Conservation (phyloP, 139 green algal genomes). For the Desmodesmus armatus region DNA sequence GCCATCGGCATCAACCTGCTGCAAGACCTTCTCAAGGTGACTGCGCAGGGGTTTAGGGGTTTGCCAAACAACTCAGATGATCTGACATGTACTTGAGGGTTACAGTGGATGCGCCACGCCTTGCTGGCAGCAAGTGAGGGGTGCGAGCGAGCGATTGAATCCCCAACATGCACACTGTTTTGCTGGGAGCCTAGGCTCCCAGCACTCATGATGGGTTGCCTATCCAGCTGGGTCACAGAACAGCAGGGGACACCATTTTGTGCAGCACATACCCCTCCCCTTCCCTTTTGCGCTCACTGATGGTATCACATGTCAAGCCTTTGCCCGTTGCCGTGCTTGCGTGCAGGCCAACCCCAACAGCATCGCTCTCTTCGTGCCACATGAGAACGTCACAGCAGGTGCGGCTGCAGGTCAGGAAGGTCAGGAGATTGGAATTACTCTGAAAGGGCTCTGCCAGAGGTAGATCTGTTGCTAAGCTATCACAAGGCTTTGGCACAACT, state of each 20-base stretch:
- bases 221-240: background rate
- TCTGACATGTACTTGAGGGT: background rate
- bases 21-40: slow-evolving; percentile 26
- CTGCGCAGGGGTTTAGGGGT: slow-evolving; percentile 5
- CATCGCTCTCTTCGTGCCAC: slow-evolving; percentile 36
- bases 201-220: no score
- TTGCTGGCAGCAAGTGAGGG: background rate
- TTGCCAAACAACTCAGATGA: background rate
- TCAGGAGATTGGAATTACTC: background rate
- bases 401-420: background rate
- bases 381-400: slow-evolving; percentile 30
- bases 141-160: background rate
- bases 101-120: background rate
- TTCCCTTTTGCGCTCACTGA: background rate
- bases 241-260: background rate
- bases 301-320: background rate
- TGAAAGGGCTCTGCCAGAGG: background rate
- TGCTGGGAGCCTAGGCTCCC: no score
- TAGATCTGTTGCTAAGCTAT: background rate
- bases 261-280: background rate
- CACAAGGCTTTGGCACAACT: background rate
- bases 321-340: background rate
- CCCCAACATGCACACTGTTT: background rate
- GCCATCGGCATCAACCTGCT: slow-evolving; percentile 2
- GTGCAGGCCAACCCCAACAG: slow-evolving; percentile 43